phyloP scores from a whole-genome alignment of 2,329 filamentous ascomycete genomes.

The Paracamarosporium sp. region DNA sequence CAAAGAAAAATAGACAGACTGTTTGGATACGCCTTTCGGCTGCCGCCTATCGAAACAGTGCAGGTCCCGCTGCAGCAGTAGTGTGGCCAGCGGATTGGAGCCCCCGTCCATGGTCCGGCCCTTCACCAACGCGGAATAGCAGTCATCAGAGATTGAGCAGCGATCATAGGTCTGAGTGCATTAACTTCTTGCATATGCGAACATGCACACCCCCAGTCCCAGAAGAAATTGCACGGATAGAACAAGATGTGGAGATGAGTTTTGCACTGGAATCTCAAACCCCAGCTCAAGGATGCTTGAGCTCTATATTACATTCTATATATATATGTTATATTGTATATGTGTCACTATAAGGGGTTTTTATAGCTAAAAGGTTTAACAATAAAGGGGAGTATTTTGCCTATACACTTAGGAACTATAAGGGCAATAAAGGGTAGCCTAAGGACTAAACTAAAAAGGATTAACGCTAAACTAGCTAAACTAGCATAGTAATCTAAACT shows the following conservation, averaged over 20 bases:
- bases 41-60: neutral
- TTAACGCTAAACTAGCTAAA: no score
- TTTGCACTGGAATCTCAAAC: neutral
- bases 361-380: no score
- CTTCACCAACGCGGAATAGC: neutral
- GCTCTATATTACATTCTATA: no score
- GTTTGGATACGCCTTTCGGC: neutral
- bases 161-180: neutral
- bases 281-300: neutral
- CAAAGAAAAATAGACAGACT: neutral
- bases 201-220: neutral
- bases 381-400: no score
- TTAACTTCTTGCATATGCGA: neutral
- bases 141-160: neutral
- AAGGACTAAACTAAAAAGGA: no score
- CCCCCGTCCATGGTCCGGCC: constrained; percentile 1
- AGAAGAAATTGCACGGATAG: no score
- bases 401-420: no score
- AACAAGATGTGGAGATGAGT: neutral
- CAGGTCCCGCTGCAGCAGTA: neutral
- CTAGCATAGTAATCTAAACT: no score
- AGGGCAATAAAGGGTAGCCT: no score
- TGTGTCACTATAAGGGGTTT: no score
- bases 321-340: no score
- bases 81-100: neutral